Conservation (phyloP, 257 asterid species). For the Sherardia arvensis region DNA sequence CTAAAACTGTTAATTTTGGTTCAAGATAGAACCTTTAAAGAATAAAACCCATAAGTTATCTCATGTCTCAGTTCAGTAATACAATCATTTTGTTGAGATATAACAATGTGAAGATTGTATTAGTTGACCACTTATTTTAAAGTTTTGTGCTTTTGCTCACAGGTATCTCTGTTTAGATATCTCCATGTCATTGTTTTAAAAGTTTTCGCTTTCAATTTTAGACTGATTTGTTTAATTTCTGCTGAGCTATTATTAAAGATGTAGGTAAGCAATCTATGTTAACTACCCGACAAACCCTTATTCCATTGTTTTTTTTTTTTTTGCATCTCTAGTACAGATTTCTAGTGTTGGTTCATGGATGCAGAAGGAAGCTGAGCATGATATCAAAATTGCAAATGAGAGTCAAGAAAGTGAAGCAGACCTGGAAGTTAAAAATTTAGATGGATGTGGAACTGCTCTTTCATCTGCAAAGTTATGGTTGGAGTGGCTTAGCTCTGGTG, state of each 20-base stretch:
- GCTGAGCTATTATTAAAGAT: background rate
- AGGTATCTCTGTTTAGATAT: background rate
- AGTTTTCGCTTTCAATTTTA: background rate
- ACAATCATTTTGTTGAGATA: background rate
- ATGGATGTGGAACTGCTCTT: constrained; percentile 38
- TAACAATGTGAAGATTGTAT: background rate
- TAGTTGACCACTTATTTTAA: background rate
- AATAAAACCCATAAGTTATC: background rate
- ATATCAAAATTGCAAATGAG: constrained; percentile 18
- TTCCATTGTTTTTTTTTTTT: background rate
- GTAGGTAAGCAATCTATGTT: background rate
- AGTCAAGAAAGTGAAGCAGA: constrained; percentile 20
- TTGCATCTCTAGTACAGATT: constrained; percentile 44
- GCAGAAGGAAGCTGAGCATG: constrained; percentile 37
- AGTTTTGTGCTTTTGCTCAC: too few species aligned
- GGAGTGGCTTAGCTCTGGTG: constrained; percentile 59
- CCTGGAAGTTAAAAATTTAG: constrained; percentile 24
- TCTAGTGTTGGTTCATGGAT: constrained; percentile 83
- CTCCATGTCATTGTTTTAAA: background rate
- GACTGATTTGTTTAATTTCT: background rate
- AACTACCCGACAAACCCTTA: constrained; percentile 5
- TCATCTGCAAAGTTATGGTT: constrained; percentile 42
- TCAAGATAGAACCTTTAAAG: background rate
- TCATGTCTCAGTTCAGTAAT: background rate
- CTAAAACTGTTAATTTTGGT: background rate